Conservation (phyloP, 169 alveolate species). For the Plasmodium fragile region DNA sequence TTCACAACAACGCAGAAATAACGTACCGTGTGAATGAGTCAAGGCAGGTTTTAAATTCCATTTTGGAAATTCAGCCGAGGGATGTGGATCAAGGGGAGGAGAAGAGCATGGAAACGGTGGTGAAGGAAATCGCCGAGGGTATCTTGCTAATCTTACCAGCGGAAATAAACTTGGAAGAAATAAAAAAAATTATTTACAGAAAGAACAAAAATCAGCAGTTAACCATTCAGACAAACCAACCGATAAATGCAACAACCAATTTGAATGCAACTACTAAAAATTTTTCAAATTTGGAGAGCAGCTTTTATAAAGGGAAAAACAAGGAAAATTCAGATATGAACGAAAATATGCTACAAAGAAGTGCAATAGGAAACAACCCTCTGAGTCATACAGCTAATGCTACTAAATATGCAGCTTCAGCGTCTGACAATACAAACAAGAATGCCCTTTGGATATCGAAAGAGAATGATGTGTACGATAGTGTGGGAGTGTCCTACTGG, state of each 20-base stretch:
- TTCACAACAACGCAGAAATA: conserved; percentile 95
- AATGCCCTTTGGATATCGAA: conserved; percentile 9
- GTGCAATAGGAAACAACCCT: conserved; percentile 89
- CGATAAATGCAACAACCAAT: conserved; percentile 30
- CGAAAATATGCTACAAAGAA: conserved; percentile 50
- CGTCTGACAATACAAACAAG: conserved; percentile 74
- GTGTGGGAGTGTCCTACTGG: conserved; percentile 54
- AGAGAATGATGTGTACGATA: conserved; percentile 37
- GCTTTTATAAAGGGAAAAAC: conserved; percentile 39
- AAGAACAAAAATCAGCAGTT: conserved; percentile 64
- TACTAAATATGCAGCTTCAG: conserved; percentile 87
- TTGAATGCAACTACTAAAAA: conserved; percentile 42
- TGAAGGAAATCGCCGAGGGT: conserved; percentile 92
- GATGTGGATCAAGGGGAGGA: conserved; percentile 95
- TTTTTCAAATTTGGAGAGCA: conserved; percentile 38
- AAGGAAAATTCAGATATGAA: conserved; percentile 25
- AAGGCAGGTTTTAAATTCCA: conserved; percentile 91
- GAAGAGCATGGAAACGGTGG: conserved; percentile 94
- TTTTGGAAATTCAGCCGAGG: conserved; percentile 96
- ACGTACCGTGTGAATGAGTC: conserved; percentile 95
- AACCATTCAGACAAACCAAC: conserved; percentile 36
- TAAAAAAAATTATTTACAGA: conserved; percentile 74
- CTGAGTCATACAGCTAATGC: conserved; percentile 92
- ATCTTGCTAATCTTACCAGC: conserved; percentile 91
- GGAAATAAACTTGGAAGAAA: conserved; percentile 83